Conservation (phyloP, 441 rosid species). For the Mallotus japonicus region DNA sequence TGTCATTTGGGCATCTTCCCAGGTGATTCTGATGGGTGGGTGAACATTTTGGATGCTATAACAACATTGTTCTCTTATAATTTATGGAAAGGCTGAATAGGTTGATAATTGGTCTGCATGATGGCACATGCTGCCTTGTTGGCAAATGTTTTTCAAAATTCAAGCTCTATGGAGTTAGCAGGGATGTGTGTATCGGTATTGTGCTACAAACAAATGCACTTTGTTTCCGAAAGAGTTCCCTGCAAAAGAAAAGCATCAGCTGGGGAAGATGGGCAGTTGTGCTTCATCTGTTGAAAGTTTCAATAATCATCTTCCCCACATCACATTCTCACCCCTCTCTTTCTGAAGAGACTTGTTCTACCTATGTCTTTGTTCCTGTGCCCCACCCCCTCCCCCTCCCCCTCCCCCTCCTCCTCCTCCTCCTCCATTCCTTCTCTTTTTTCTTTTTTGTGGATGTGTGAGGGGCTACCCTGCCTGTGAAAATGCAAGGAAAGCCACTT, state of each 20-base stretch:
- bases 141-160: background rate
- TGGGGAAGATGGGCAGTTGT: slow-evolving; percentile 22
- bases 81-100: background rate
- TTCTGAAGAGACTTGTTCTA: background rate
- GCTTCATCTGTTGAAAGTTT: slow-evolving; percentile 23
- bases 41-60: background rate
- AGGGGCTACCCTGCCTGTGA: background rate
- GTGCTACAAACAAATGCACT: slow-evolving; percentile 21
- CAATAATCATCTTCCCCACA: slow-evolving; percentile 22
- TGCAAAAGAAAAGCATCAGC: slow-evolving; percentile 11
- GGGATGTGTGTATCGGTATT: slow-evolving; percentile 16
- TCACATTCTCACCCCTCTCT: background rate
- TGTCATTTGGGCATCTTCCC: background rate
- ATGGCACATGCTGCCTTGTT: too few species aligned
- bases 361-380: too few species aligned
- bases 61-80: background rate
- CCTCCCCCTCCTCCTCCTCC: too few species aligned
- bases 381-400: too few species aligned
- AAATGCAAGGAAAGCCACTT: background rate
- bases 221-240: slow-evolving; percentile 24
- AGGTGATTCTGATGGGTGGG: background rate
- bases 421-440: too few species aligned
- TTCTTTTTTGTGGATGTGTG: background rate
- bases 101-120: background rate
- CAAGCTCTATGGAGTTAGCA: slow-evolving; percentile 5